These are phyloP conservation scores for Penicillium robsamsonii DNA, from an alignment of 495 filamentous ascomycete species.

Conservation along the genomic window DNA sequence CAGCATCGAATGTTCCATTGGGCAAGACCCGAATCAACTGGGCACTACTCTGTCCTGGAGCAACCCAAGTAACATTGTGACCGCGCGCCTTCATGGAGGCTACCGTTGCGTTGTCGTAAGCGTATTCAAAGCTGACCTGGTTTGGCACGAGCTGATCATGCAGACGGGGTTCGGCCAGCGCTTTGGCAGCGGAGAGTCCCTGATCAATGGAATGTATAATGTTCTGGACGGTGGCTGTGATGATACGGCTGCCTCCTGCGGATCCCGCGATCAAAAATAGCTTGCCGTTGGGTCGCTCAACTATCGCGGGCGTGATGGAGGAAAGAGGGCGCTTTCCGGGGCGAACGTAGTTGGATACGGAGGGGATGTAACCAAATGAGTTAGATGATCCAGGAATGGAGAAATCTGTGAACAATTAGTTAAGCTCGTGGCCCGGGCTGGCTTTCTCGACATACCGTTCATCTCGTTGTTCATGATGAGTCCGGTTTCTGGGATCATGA, in stretches of 20 bases:
- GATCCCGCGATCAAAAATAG: slow-evolving; percentile 72
- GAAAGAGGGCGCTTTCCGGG: slow-evolving; percentile 80
- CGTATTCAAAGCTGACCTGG: slow-evolving; percentile 65
- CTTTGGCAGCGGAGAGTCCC: slow-evolving; percentile 53
- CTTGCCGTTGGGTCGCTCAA: slow-evolving; percentile 61
- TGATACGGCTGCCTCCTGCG: slow-evolving; percentile 85
- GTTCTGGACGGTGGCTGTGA: slow-evolving; percentile 76
- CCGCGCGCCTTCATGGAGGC: slow-evolving; percentile 60
- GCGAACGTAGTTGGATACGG: slow-evolving; percentile 74
- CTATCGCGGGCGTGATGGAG: slow-evolving; percentile 75
- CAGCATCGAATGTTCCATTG: slow-evolving; percentile 77
- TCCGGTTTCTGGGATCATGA: slow-evolving; percentile 79
- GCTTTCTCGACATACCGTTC: slow-evolving; percentile 58
- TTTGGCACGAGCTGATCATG: slow-evolving; percentile 85
- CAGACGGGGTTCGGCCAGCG: slow-evolving; percentile 64
- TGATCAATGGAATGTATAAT: slow-evolving; percentile 72
- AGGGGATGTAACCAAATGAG: slow-evolving; percentile 79
- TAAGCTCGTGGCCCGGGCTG: neutral
- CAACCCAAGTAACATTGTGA: slow-evolving; percentile 74
- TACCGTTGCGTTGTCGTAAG: slow-evolving; percentile 64
- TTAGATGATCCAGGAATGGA: slow-evolving; percentile 73
- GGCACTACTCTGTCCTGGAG: slow-evolving; percentile 61
- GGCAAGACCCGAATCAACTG: slow-evolving; percentile 64
- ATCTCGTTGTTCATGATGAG: slow-evolving; percentile 94
- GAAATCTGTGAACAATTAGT: slow-evolving; percentile 49